phyloP scores from a whole-genome alignment of 2,329 filamentous ascomycete species.

The Aphanocladium album region DNA sequence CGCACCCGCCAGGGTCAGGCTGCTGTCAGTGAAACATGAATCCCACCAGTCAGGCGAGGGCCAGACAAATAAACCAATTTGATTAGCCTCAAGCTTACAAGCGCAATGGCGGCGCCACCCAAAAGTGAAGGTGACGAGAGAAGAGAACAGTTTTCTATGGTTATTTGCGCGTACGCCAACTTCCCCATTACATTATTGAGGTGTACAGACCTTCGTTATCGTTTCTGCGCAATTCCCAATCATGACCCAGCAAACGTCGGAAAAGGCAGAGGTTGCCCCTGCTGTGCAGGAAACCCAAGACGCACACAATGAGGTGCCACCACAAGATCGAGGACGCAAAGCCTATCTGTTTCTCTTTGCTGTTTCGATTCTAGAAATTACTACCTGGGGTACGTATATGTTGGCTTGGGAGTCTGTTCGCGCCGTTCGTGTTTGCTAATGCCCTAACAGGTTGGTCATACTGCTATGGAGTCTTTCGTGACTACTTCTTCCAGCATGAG shows the following conservation, averaged over 20 bases:
- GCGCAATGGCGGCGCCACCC: too few relatives aligned
- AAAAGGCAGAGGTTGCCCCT: not conserved
- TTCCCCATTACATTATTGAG: not conserved
- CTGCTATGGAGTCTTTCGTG: not conserved
- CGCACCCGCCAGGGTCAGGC: not conserved
- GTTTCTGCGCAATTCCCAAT: not conserved
- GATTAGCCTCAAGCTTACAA: not conserved
- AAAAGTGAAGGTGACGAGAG: not conserved
- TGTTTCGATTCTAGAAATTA: not conserved
- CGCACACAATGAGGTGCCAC: not conserved
- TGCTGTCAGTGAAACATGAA: not conserved
- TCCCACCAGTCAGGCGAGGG: not conserved
- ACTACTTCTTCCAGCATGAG: not conserved
- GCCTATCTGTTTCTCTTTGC: not conserved
- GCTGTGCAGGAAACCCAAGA: not conserved
- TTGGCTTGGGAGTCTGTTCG: not conserved
- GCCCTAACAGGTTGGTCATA: not conserved
- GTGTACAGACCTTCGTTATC: not conserved
- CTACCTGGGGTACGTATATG: not conserved
- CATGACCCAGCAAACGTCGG: not conserved
- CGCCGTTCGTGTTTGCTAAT: not conserved
- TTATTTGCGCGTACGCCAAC: not conserved
- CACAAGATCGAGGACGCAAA: not conserved
- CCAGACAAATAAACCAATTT: not conserved
- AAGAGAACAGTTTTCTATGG: not conserved